A percentile compares a stretch with the other conserved stretches of the same genome.
Evolutionary conservation across 2,329 filamentous ascomycete genomes (phyloP).

Genomic region (Nemania sp.): DNA sequence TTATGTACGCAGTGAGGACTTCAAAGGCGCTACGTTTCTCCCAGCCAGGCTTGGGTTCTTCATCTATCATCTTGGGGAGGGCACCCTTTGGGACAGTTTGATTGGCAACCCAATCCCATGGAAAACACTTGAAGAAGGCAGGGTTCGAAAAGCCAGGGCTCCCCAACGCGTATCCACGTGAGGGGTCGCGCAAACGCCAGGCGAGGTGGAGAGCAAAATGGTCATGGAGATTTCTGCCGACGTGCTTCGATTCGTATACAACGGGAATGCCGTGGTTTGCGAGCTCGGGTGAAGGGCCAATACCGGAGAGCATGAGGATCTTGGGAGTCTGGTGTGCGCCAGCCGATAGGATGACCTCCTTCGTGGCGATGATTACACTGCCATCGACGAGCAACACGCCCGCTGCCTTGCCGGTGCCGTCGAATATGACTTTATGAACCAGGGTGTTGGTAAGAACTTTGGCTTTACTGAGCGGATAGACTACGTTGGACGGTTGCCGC

Average conservation of each 20-base stretch:
- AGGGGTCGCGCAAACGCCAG: constrained; percentile 33
- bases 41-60: constrained; percentile 18
- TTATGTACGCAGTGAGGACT: constrained; percentile 29
- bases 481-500: constrained; percentile 29
- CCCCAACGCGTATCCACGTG: constrained; percentile 33
- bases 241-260: constrained; percentile 37
- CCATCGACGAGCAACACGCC: constrained; percentile 46
- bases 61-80: constrained; percentile 24
- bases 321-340: constrained; percentile 41
- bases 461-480: constrained; percentile 28
- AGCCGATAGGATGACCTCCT: constrained; percentile 40
- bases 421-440: constrained; percentile 23
- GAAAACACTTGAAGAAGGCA: constrained; percentile 29
- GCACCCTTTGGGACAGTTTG: too few relatives aligned
- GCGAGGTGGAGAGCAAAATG: constrained; percentile 33
- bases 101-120: constrained; percentile 34
- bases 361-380: constrained; percentile 34
- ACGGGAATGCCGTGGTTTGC: constrained; percentile 41
- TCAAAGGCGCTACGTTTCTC: constrained; percentile 27
- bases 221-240: constrained; percentile 36
- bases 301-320: constrained; percentile 41
- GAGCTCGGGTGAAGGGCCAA: constrained; percentile 37
- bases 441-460: constrained; percentile 28
- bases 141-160: constrained; percentile 27
- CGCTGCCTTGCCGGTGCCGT: constrained; percentile 29